These are phyloP conservation scores for Ophiostoma populinum DNA, from an alignment of 2,329 filamentous ascomycete genomes.

Conservation along the genomic window DNA sequence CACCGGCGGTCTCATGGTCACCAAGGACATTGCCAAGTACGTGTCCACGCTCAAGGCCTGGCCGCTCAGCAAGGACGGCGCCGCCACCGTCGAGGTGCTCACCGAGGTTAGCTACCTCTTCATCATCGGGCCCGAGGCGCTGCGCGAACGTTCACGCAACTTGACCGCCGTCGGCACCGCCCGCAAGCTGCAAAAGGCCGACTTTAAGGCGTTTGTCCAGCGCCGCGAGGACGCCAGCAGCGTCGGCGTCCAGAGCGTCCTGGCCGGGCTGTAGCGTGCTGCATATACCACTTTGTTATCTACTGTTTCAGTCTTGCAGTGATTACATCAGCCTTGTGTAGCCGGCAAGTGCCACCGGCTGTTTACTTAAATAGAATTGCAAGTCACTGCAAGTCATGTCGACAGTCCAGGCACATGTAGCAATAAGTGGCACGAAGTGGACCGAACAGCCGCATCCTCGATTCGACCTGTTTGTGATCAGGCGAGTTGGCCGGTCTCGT, in stretches of 20 bases:
- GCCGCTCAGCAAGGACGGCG: slow-evolving; percentile 53
- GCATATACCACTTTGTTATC: background rate
- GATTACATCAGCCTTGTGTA: too few relatives aligned
- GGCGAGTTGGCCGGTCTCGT: too few relatives aligned
- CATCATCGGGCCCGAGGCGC: slow-evolving; percentile 70
- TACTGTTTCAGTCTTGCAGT: too few relatives aligned
- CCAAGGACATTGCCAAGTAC: slow-evolving; percentile 90
- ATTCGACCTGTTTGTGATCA: too few relatives aligned
- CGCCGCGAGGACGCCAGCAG: slow-evolving; percentile 70
- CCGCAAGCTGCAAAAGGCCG: slow-evolving; percentile 44
- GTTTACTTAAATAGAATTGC: background rate
- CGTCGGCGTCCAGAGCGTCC: slow-evolving; percentile 21
- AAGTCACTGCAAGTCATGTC: background rate
- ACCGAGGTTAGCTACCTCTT: slow-evolving; percentile 92
- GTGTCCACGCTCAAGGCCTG: slow-evolving; percentile 71
- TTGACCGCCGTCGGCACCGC: slow-evolving; percentile 24
- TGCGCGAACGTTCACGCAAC: slow-evolving; percentile 51
- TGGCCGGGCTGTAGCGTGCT: slow-evolving; percentile 13
- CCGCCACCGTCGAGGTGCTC: slow-evolving; percentile 61
- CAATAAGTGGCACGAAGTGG: background rate
- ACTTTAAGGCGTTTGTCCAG: slow-evolving; percentile 71
- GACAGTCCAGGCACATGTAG: background rate
- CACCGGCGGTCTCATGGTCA: slow-evolving; percentile 85
- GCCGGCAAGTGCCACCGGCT: too few relatives aligned
- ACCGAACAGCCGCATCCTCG: too few relatives aligned